A percentile compares a stretch with the other conserved stretches of the same genome.
Conservation (phyloP, 805 yeast species). For the Brettanomyces naardenensis region DNA sequence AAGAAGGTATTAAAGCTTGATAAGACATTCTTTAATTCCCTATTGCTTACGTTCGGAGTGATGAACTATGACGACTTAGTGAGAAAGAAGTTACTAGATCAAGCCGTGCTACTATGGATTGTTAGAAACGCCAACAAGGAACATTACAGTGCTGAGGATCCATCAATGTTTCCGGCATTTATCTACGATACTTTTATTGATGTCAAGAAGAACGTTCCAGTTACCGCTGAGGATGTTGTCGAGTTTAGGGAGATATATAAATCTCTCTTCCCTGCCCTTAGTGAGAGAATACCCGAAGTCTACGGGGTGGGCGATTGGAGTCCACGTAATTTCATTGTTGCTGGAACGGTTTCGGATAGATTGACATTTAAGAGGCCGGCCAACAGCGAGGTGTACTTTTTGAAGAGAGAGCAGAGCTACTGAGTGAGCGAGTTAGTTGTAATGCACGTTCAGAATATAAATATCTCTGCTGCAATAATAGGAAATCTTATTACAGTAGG, state of each 20-base stretch:
- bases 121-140: constrained; percentile 47
- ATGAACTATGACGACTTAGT: constrained; percentile 44
- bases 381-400: constrained; percentile 20
- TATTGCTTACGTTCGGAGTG: constrained; percentile 51
- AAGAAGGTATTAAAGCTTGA: constrained; percentile 40
- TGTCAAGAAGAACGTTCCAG: constrained; percentile 24
- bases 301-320: constrained; percentile 44
- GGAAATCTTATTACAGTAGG: too few relatives aligned
- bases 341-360: constrained; percentile 25
- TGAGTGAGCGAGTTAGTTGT: too few relatives aligned
- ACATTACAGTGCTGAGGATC: constrained; percentile 26
- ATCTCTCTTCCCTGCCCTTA: constrained; percentile 34
- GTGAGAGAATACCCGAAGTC: constrained; percentile 37
- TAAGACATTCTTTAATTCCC: constrained; percentile 29
- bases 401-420: constrained; percentile 9
- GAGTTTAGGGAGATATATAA: constrained; percentile 49
- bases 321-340: constrained; percentile 38
- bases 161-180: constrained; percentile 43
- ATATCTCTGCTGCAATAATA: too few relatives aligned
- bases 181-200: constrained; percentile 24
- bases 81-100: constrained; percentile 43
- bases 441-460: too few relatives aligned
- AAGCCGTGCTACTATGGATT: constrained; percentile 54
- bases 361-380: constrained; percentile 20
- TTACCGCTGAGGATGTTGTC: constrained; percentile 45